A percentile compares a stretch with the other conserved stretches of the same genome.
phyloP scores from a whole-genome alignment of 257 asterid genomes.

The Solanum virginianum region DNA sequence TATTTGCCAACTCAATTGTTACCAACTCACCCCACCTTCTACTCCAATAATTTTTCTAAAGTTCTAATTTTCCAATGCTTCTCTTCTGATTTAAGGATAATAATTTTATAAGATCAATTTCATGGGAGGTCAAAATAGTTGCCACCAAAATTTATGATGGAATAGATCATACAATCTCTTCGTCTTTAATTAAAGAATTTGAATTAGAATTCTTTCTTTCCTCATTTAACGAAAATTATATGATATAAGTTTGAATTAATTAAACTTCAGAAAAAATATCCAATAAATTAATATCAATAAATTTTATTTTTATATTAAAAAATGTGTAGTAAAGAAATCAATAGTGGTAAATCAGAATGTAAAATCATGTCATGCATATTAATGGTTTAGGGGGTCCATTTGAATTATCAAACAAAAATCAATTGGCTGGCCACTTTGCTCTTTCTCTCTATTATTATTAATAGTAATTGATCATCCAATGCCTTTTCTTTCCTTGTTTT shows the following conservation, averaged over 20 bases:
- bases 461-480: not conserved
- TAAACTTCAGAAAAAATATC: not conserved
- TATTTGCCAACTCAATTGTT: not conserved
- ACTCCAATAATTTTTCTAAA: not conserved
- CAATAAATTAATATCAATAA: not conserved
- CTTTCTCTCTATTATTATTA: not conserved
- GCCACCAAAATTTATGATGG: not conserved
- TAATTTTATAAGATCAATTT: not conserved
- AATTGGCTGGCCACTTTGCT: not conserved
- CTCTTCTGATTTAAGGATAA: not conserved
- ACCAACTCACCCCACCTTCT: not conserved
- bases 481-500: not conserved
- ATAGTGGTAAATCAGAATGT: not conserved
- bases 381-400: not conserved
- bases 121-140: not conserved
- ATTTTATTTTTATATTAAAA: too few species aligned
- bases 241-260: not conserved
- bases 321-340: not conserved
- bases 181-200: rapidly evolving
- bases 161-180: not conserved
- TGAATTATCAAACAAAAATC: not conserved
- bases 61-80: not conserved
- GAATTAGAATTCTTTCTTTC: not conserved
- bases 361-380: not conserved
- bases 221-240: not conserved